Conservation (phyloP, 2,329 filamentous ascomycete genomes). For the Cladosporium phlei region DNA sequence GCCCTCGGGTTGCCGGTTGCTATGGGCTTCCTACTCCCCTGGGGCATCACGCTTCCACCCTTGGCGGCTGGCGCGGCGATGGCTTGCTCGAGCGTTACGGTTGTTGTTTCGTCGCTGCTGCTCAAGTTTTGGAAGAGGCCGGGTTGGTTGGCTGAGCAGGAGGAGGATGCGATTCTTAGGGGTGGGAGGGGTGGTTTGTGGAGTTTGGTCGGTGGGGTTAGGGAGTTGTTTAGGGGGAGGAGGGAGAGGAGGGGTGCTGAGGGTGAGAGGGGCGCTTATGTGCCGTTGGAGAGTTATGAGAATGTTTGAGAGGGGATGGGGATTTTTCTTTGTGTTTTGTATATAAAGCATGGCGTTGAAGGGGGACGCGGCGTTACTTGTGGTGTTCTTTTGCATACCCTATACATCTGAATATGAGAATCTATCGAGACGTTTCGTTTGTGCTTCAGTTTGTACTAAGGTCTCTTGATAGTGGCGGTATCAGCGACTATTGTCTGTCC, state of each 20-base stretch:
- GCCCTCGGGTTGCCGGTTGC: conserved; percentile 85
- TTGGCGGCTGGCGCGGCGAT: conserved; percentile 94
- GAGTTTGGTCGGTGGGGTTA: conserved; percentile 13
- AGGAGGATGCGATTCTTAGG: conserved; percentile 16
- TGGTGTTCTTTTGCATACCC: too few relatives aligned
- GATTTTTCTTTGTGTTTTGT: conserved; percentile 1
- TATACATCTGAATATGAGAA: too few relatives aligned
- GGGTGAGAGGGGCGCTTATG: conserved; percentile 39
- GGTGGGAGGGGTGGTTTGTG: conserved; percentile 14
- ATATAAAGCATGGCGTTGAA: not conserved
- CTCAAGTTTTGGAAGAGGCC: conserved; percentile 84
- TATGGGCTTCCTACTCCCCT: conserved; percentile 91
- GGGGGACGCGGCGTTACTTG: too few relatives aligned
- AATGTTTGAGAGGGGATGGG: conserved; percentile 29
- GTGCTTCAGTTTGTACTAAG: too few relatives aligned
- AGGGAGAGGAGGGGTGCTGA: conserved; percentile 33
- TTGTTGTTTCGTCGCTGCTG: conserved; percentile 76
- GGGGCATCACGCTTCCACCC: conserved; percentile 81
- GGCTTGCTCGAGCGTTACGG: conserved; percentile 84
- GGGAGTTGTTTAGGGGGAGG: conserved; percentile 21
- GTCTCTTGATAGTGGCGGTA: too few relatives aligned
- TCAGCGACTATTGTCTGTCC: too few relatives aligned
- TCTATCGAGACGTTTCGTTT: too few relatives aligned
- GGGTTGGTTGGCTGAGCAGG: conserved; percentile 62
- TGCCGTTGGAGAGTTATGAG: conserved; percentile 40